A percentile compares a stretch with the other conserved stretches of the same genome.
Evolutionary conservation across 192 early-diverging fungal species (phyloP).

Genomic region (Coemansia reversa): DNA sequence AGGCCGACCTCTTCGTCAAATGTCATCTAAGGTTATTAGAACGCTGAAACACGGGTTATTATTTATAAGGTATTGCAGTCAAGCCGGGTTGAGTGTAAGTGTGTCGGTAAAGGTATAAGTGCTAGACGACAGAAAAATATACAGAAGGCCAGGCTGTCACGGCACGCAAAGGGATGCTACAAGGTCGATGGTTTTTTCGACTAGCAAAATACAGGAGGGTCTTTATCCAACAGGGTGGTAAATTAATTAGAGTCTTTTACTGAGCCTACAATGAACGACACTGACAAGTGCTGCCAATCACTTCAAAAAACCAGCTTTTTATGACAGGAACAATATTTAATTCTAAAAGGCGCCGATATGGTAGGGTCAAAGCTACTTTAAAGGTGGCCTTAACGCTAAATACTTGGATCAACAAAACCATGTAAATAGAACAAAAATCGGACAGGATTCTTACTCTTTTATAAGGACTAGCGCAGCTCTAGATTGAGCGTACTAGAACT

Average conservation of each 20-base stretch:
- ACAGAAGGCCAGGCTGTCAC: neutral
- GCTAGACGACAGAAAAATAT: neutral
- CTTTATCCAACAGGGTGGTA: neutral
- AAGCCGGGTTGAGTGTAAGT: neutral
- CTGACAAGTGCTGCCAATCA: neutral
- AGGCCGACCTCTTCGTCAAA: constrained; percentile 11
- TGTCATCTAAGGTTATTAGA: neutral
- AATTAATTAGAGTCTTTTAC: neutral
- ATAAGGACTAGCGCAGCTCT: neutral
- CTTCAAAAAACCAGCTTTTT: neutral
- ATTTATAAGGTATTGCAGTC: neutral
- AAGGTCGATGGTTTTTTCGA: neutral
- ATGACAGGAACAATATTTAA: constrained; percentile 3
- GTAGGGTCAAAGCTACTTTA: neutral
- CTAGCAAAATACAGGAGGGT: neutral
- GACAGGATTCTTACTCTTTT: neutral
- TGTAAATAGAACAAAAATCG: neutral
- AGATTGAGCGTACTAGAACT: neutral
- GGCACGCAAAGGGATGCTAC: neutral
- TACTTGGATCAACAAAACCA: neutral
- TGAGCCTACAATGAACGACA: neutral
- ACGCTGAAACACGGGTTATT: neutral
- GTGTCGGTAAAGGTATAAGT: neutral
- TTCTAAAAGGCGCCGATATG: neutral
- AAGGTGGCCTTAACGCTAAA: neutral